Evolutionary conservation across 768 basidiomycete species (phyloP).

Genomic region (Mycena belliarum): DNA sequence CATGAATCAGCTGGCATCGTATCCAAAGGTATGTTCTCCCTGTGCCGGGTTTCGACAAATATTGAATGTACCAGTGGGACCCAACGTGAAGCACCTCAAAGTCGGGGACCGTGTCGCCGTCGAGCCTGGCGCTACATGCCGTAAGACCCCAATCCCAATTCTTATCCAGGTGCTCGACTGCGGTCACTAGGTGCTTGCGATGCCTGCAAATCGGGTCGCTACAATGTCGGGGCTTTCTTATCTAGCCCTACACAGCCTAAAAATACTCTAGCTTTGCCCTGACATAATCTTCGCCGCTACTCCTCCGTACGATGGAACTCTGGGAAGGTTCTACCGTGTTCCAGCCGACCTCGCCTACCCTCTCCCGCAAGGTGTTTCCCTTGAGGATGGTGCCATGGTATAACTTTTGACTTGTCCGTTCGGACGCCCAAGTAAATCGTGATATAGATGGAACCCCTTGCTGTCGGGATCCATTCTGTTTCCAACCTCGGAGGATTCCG

Average conservation of each 20-base stretch:
- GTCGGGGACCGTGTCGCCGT: conserved; percentile 87
- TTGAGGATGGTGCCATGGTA: conserved; percentile 96
- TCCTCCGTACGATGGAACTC: conserved; percentile 71
- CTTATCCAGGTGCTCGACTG: conserved; percentile 1
- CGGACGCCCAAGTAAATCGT: neutral
- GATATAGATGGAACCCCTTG: conserved; percentile 85
- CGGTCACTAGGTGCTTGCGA: conserved; percentile 55
- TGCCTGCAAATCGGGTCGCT: conserved; percentile 81
- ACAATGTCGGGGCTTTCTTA: conserved; percentile 55
- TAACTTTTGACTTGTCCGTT: conserved; percentile 8
- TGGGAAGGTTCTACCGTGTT: conserved; percentile 73
- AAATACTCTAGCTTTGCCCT: conserved; percentile 65
- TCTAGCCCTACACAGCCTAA: neutral
- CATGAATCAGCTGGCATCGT: conserved; percentile 90
- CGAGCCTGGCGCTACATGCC: conserved; percentile 88
- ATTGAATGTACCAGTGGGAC: conserved; percentile 54
- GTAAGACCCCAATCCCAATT: conserved; percentile 32
- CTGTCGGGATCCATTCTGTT: conserved; percentile 90
- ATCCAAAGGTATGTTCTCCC: conserved; percentile 51
- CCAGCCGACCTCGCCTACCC: conserved; percentile 84
- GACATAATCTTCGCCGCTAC: conserved; percentile 90
- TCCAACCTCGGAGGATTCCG: conserved; percentile 72
- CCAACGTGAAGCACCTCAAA: conserved; percentile 73
- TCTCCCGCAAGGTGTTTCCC: conserved; percentile 79
- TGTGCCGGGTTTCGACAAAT: neutral